Evolutionary conservation across 129 eudicot genomes (phyloP).

Genomic region (Centaurea solstitialis): DNA sequence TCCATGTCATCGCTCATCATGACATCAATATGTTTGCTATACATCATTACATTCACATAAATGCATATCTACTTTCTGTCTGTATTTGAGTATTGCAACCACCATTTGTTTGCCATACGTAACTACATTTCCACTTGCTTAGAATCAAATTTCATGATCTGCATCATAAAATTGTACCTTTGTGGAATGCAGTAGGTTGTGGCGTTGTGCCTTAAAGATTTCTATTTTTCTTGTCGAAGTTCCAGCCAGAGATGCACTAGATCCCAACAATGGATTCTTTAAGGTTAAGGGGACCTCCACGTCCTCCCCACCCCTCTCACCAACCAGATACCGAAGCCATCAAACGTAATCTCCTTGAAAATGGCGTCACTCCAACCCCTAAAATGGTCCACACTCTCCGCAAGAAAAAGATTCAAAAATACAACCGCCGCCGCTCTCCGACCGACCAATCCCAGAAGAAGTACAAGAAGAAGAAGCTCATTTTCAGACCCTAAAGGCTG

Average conservation of each 20-base stretch:
- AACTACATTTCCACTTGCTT: neutral
- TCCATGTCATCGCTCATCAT: constrained; percentile 81
- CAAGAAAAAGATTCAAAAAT: constrained; percentile 75
- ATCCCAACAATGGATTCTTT: constrained; percentile 65
- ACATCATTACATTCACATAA: neutral
- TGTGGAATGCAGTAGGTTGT: neutral
- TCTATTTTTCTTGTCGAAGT: constrained; percentile 6
- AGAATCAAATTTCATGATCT: neutral
- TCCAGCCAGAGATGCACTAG: neutral
- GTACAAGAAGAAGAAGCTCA: constrained; percentile 38
- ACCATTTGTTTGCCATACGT: neutral
- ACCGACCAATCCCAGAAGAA: constrained; percentile 32
- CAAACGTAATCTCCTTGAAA: constrained; percentile 56
- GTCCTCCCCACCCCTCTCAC: constrained; percentile 34
- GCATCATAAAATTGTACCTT: neutral
- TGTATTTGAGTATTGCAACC: neutral
- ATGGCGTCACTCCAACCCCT: constrained; percentile 73
- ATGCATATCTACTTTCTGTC: neutral
- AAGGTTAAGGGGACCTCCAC: constrained; percentile 46
- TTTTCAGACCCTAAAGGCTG: constrained; percentile 60
- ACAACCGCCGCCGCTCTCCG: constrained; percentile 37
- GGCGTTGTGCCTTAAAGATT: constrained; percentile 16
- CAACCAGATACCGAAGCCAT: constrained; percentile 46
- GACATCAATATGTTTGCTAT: neutral
- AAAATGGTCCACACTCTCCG: constrained; percentile 85